Percentiles rank a stretch among this genome's conserved stretches.
These are phyloP conservation scores for Fomitopsis schrenkii DNA, from an alignment of 1,284 basidiomycete species.

Conservation along the genomic window DNA sequence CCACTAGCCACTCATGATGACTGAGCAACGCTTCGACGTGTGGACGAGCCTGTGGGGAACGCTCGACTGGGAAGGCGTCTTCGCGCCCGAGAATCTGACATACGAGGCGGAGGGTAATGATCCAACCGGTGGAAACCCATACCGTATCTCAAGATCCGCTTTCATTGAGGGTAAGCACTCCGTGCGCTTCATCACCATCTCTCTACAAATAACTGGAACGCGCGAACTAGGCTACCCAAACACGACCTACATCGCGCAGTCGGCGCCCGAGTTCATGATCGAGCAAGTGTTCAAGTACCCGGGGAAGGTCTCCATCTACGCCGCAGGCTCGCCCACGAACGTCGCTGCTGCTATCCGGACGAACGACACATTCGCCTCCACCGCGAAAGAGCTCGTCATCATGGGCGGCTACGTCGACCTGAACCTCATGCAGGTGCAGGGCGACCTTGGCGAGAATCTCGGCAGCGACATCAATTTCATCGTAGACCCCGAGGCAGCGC, in stretches of 20 bases:
- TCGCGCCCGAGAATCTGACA: neutral
- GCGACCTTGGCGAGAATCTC: neutral
- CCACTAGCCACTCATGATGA: neutral
- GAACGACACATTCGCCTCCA: neutral
- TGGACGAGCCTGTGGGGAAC: neutral
- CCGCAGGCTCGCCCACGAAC: neutral
- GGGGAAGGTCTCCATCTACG: neutral
- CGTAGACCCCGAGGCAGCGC: neutral
- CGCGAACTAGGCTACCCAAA: neutral
- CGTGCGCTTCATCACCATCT: neutral
- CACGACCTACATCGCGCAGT: neutral
- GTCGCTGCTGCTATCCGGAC: neutral
- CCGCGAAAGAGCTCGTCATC: neutral
- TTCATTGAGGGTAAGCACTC: neutral
- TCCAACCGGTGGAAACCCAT: neutral
- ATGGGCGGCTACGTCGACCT: conserved; percentile 1
- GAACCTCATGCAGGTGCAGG: conserved; percentile 1
- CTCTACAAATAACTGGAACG: neutral
- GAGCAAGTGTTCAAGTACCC: conserved; percentile 2
- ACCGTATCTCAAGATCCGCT: neutral
- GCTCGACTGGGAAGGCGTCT: neutral
- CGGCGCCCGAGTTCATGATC: neutral
- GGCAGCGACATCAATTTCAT: conserved; percentile 1
- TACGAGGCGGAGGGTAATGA: neutral
- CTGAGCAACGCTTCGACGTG: neutral